These are phyloP conservation scores for Plasmodium inui DNA, from an alignment of 169 alveolate species.

Conservation along the genomic window DNA sequence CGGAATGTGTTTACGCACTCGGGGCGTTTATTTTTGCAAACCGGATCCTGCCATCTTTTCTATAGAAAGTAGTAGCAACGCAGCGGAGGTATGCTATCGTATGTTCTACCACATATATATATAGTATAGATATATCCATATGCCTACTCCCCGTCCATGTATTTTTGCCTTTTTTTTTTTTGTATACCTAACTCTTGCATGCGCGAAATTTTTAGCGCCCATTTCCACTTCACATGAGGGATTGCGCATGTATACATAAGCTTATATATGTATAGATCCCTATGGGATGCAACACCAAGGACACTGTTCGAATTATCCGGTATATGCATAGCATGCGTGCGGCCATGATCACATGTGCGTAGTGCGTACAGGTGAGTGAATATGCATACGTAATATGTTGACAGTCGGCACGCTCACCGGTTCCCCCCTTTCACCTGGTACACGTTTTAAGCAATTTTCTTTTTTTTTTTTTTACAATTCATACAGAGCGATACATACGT, in stretches of 20 bases:
- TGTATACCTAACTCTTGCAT: not conserved
- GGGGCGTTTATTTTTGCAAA: not conserved
- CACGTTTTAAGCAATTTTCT: not conserved
- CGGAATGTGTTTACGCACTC: not conserved
- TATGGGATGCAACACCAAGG: not conserved
- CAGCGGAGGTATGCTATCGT: not conserved
- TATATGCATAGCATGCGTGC: not conserved
- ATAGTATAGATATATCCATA: not conserved
- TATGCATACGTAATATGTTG: not conserved
- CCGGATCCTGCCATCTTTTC: not conserved
- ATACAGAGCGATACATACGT: not conserved
- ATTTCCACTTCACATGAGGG: conserved; percentile 5
- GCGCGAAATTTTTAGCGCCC: not conserved
- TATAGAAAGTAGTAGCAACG: not conserved
- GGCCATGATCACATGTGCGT: not conserved
- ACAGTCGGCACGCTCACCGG: not conserved
- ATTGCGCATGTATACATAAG: not conserved
- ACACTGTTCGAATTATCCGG: not conserved
- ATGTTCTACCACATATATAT: not conserved
- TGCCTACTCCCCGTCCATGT: not conserved
- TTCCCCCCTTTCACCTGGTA: not conserved
- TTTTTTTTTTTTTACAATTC: conserved; percentile 8
- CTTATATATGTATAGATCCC: not conserved
- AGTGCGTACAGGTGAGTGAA: not conserved
- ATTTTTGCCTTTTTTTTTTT: not conserved